These are phyloP conservation scores for Neofusicoccum laricinum DNA, from an alignment of 2,329 filamentous ascomycete species.

Conservation along the genomic window DNA sequence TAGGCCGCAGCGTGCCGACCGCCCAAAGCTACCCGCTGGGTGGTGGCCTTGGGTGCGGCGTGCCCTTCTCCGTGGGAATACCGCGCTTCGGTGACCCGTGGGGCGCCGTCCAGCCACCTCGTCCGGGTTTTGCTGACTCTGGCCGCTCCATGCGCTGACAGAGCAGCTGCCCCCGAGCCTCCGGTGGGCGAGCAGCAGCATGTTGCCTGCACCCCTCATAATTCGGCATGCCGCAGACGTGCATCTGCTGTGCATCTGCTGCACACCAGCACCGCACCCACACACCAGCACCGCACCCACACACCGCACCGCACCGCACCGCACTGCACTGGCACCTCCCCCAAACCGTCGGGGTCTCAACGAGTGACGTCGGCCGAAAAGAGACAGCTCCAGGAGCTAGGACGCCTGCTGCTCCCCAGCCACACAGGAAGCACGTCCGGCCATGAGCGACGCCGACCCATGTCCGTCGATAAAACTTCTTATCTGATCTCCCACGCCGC, in stretches of 20 bases:
- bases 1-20: background rate
- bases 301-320: background rate
- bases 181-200: conserved; percentile 4
- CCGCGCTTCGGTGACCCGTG: background rate
- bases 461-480: conserved; percentile 7
- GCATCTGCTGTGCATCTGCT: background rate
- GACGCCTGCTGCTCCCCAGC: background rate
- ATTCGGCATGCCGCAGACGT: background rate
- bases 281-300: background rate
- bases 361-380: background rate
- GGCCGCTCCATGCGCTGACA: background rate
- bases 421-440: conserved; percentile 1
- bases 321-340: background rate
- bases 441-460: background rate
- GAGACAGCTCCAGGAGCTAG: conserved; percentile 8
- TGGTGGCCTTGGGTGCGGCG: conserved; percentile 8
- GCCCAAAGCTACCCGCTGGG: background rate
- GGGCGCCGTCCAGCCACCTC: conserved; percentile 3
- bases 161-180: background rate
- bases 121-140: background rate
- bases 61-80: background rate
- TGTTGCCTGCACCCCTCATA: background rate
- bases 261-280: background rate
- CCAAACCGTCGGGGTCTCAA: background rate
- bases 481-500: conserved; percentile 4